Conservation (phyloP, 257 asterid species). For the Solanum ossicruentum region DNA sequence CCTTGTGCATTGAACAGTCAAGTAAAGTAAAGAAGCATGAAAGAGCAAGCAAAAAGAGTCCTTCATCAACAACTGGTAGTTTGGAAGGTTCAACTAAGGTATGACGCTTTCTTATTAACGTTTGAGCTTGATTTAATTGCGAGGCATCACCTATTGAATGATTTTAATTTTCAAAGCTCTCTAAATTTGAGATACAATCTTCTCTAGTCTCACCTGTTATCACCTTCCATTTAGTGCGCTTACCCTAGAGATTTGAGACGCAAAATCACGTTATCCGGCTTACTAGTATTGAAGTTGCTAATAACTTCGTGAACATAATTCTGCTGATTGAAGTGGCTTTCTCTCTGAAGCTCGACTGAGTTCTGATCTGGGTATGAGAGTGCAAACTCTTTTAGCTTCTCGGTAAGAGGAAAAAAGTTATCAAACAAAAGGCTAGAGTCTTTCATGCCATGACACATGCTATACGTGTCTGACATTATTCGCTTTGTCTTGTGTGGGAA, state of each 20-base stretch:
- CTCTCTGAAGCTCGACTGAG: not conserved
- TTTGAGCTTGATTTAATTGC: not conserved
- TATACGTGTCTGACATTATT: not conserved
- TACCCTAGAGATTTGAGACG: not conserved
- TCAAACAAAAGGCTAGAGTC: not conserved
- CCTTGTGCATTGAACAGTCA: constrained; percentile 16
- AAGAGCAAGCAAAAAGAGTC: constrained; percentile 28
- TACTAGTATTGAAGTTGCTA: not conserved
- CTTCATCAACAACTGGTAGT: constrained; percentile 36
- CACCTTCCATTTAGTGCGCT: not conserved
- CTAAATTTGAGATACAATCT: not conserved
- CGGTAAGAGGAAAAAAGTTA: not conserved
- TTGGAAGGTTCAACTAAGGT: constrained; percentile 66
- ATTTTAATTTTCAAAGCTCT: not conserved
- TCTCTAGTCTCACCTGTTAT: not conserved
- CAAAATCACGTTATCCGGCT: not conserved
- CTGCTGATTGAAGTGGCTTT: not conserved
- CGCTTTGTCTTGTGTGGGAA: not conserved
- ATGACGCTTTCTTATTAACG: not conserved
- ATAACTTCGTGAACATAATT: not conserved
- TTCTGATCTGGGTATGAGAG: not conserved
- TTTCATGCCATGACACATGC: not conserved
- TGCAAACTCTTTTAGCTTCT: not conserved
- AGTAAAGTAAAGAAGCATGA: constrained; percentile 60
- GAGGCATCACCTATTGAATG: not conserved